Evolutionary conservation across 2,329 filamentous ascomycete species (phyloP), one percentile per base, ranked within the genome.

Genomic region (Botrytis deweyae): DNA sequence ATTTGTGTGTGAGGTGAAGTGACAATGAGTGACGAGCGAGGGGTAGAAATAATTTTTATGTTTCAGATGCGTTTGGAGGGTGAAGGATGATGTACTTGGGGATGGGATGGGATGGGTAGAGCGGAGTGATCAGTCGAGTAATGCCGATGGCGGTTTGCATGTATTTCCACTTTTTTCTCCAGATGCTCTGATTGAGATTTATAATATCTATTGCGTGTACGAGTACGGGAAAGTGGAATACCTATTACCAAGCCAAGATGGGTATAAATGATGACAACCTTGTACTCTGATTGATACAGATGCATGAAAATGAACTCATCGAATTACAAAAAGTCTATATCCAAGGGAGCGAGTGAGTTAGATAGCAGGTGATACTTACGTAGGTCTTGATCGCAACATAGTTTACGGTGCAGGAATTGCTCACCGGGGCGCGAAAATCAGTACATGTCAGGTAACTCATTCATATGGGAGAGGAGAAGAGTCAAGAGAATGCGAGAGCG

Each of bases 91-190:
- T 64, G 38, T 10, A 25, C 36, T 38, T 42, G 9, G 33, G 33
- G 29, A 29, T 29, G 33, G 33, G 29, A 29, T 29, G 33, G 33
- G 3, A 33, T 33, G 33, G 5, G 59, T 42, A 52, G 44, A 33
- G 12, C 38, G 18, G 49, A 69, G 29, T 29, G n/a, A 29, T 29
- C 0, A 58, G n/a, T 29, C 18, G 52, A 3, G 52, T 55, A 58
- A 9, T 58, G 52, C n/a, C 52, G 52, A 58, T 58, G 52, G n/a
- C 29, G 52, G 52, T 18, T 58, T 58, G 52, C 52, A 9, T 58
- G n/a, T 12, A 42, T 40, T 69, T 69, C 67, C 67, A 69, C 67
- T 63, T 69, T 69, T 69, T 40, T 22, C 66, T 69, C 25, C 18
- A 68, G 44, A 52, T 62, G 36, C 12, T 40, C 8, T 40, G 14